Base-by-base conservation (phyloP, 805 yeast species). In the Spencermartinsiella europaea region DNA sequence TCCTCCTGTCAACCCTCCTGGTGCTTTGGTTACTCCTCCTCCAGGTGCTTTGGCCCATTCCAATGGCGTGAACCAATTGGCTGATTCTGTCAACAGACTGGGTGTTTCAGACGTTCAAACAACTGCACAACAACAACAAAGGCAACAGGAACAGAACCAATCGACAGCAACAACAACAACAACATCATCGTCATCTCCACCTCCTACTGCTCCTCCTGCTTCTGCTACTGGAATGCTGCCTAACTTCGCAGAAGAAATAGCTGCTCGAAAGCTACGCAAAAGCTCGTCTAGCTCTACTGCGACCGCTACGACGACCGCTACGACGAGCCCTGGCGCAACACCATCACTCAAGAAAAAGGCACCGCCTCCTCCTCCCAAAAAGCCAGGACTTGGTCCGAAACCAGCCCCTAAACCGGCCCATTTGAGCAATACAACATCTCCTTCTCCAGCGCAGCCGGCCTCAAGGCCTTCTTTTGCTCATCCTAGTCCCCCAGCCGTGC, bases 181-280 rank as follows among this genome's bases (percentile, higher is more conserved):
- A n/a, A n/a, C n/a, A n/a, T n/a, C n/a, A n/a, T n/a, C n/a, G n/a
- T n/a, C n/a, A n/a, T n/a, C n/a, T n/a, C n/a, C n/a, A n/a, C 4
- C 37, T 3, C 28, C 39, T 12, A n/a, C 16, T 5, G 16, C 44
- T 5, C 19, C 22, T 14, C 40, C 25, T 3, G 10, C 40, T n/a
- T 19, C 20, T 21, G 34, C 37, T 14, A 34, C 34, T 16, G 45
- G 39, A 25, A 41, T 45, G 14, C 31, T 49, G 16, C 65, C 65
- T 3, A 62, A 60, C 49, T 63, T 60, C 51, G 68, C 68, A 10
- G 61, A 60, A 19, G 62, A 64, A 39, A 63, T 63, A 21, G 64
- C 67, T 19, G 50, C 56, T 2, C 37, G 54, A 4, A 50, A 51
- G 27, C 36, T 38, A 33, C 36, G 42, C 20, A 20, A 42, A 41